Evolutionary conservation across 2,329 filamentous ascomycete genomes (phyloP), one percentile per base, ranked within the genome.

Genomic region (Fusarium sp.): DNA sequence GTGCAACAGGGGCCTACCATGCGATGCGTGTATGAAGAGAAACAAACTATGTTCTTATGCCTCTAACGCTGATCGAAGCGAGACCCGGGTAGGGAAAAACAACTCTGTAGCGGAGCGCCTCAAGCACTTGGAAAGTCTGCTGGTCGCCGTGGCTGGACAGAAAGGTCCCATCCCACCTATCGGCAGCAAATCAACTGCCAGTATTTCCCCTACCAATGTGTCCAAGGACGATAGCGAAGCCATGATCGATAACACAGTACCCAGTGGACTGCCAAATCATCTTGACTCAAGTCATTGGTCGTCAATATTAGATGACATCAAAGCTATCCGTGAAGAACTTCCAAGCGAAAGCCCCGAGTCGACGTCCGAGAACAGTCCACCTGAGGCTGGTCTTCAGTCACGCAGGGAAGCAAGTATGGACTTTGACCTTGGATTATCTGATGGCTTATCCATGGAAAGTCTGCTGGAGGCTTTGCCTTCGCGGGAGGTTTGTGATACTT

Each of bases 241-340:
- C 18, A 13, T 11, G 1, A 12, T 12, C 0, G 26, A 5, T 6
- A 9, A 6, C 3, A 30, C 1, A 2, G 0, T 4, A 1, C 4
- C n/a, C 0, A 10, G 9, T 0, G 28, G 14, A 3, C 8, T 50
- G 3, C 6, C 6, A 1, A 30, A 23, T 1, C 79, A 79, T 31
- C 69, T 78, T 7, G 79, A 80, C 39, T 60, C 74, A 0, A 77
- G 61, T 11, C 79, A 80, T 53, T 80, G 79, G 79, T 63, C 74
- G 4, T 79, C 78, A 1, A 78, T 80, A 9, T 43, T 80, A 3
- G 75, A 79, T 4, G 77, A 79, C 7, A 80, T 80, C 43, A 76
- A 74, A 14, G 76, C 76, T 4, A 72, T 80, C 4, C 62, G 78
- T 13, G 75, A 79, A 16, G 78, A 79, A 4, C 34, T 79, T 6